phyloP scores from a whole-genome alignment of 805 yeast species.

The Wickerhamiella qilinensis region DNA sequence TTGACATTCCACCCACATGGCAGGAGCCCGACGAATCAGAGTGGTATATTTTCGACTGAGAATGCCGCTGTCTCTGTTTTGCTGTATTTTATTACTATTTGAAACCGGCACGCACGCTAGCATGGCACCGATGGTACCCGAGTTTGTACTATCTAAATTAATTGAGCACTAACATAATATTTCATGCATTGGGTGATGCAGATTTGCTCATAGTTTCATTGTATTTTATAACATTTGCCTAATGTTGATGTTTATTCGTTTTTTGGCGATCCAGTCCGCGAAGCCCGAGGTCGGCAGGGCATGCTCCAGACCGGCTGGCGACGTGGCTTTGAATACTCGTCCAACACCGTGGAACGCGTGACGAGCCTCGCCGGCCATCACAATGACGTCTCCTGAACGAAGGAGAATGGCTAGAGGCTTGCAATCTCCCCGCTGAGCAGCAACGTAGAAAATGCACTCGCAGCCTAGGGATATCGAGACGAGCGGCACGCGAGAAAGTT shows the following conservation, averaged over 20 bases:
- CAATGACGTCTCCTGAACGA: slow-evolving; percentile 25
- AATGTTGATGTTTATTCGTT: slow-evolving; percentile 26
- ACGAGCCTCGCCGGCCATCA: slow-evolving; percentile 27
- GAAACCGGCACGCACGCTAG: background rate
- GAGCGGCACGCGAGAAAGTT: slow-evolving; percentile 21
- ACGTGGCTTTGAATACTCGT: slow-evolving; percentile 21
- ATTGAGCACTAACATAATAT: background rate
- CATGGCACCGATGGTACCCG: background rate
- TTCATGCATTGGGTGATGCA: background rate
- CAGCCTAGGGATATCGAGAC: slow-evolving; percentile 27
- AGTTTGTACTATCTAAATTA: background rate
- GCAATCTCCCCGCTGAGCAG: slow-evolving; percentile 9
- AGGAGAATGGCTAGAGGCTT: slow-evolving; percentile 23
- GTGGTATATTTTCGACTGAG: slow-evolving; percentile 6
- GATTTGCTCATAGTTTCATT: no score
- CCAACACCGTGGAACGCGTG: slow-evolving; percentile 29
- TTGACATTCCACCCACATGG: slow-evolving; percentile 8
- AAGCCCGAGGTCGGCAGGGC: slow-evolving; percentile 8
- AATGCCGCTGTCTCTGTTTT: no score
- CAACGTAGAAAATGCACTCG: slow-evolving; percentile 25
- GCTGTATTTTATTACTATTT: no score
- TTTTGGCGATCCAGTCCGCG: slow-evolving; percentile 21
- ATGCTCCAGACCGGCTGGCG: slow-evolving; percentile 18
- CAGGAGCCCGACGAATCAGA: slow-evolving; percentile 6
- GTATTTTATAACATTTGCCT: slow-evolving; percentile 28